These are phyloP conservation scores for Calonectria henricotiae DNA, from an alignment of 2,329 filamentous ascomycete species.

Conservation along the genomic window DNA sequence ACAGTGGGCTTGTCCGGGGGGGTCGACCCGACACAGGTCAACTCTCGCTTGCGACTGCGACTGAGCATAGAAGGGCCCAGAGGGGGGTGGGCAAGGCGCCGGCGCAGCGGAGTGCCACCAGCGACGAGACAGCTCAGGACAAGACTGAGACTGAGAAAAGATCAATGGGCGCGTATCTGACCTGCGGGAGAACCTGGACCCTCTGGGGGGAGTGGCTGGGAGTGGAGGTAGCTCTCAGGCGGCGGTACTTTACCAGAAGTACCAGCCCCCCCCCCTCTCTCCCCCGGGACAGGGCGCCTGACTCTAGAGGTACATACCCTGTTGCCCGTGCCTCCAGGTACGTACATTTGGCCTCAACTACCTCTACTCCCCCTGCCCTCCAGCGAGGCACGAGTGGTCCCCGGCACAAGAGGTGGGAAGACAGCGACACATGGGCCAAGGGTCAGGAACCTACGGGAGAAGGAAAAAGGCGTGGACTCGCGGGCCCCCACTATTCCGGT, in stretches of 20 bases:
- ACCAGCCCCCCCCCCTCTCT: constrained; percentile 26
- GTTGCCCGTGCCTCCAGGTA: constrained; percentile 22
- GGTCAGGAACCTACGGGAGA: constrained; percentile 28
- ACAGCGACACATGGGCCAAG: constrained; percentile 30
- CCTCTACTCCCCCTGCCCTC: constrained; percentile 13
- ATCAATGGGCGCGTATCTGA: constrained; percentile 16
- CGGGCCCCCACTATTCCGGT: constrained; percentile 23
- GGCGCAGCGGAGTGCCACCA: constrained; percentile 38
- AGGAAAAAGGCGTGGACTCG: constrained; percentile 24
- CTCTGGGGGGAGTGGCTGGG: constrained; percentile 11
- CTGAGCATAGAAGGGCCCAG: constrained; percentile 10
- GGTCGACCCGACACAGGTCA: constrained; percentile 18
- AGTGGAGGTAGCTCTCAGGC: constrained; percentile 27
- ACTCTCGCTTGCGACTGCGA: constrained; percentile 14
- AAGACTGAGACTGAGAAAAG: constrained; percentile 27
- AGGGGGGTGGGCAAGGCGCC: constrained; percentile 30
- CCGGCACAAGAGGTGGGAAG: constrained; percentile 21
- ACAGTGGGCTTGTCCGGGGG: constrained; percentile 9
- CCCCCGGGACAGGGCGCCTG: constrained; percentile 25
- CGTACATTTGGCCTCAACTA: constrained; percentile 20
- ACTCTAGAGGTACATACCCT: constrained; percentile 31
- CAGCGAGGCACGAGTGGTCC: constrained; percentile 3
- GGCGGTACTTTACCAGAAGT: constrained; percentile 30
- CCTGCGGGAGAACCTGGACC: constrained; percentile 3
- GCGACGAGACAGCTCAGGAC: constrained; percentile 31